Evolutionary conservation across 83 land plant genomes (phyloP), one percentile per base, ranked within the genome.

Genomic region (Thuja plicata): DNA sequence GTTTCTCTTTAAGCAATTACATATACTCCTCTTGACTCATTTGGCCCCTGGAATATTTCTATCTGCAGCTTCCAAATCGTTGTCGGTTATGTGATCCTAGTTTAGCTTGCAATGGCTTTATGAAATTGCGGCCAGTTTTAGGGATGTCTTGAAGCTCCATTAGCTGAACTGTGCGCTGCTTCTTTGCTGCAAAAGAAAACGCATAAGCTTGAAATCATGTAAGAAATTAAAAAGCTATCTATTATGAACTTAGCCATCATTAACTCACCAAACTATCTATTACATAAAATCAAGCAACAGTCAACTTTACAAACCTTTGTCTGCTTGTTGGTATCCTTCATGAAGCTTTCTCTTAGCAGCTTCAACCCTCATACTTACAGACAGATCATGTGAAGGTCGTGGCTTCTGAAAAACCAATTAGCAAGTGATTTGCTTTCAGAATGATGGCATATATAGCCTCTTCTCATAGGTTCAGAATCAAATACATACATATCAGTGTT

Each of bases 91-190:
- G 76, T 88, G 71, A 88, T 2, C 90, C 91, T 37, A 84, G 87
- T 54, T 84, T 92, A 38, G 84, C 32, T 30, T 89, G 87, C 52
- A 21, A 8, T 24, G 88, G 88, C 70, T 92, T 89, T 87, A 87
- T 88, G 16, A 89, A 88, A 40, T 85, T 87, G 74, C 87, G 89
- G 2, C 90, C 90, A 40, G 90, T 92, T 90, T 92, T 95, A 3
- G 97, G 97, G 24, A 94, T 92, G 87, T 94, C 94, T 46, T 89
- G 90, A 86, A 92, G 84, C 35, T 96, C 97, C 97, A 96, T 91
- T 19, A 96, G 93, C 87, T 96, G 97, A 74, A 96, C 92, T 21
- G 97, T 96, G 41, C 97, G 76, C 66, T 96, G 95, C 92, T 88
- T 95, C 91, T 95, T 96, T 40, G 97, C 97, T 96, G 95, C 89